Evolutionary conservation across 1,284 basidiomycete genomes (phyloP).

Genomic region (Marasmius sp.): DNA sequence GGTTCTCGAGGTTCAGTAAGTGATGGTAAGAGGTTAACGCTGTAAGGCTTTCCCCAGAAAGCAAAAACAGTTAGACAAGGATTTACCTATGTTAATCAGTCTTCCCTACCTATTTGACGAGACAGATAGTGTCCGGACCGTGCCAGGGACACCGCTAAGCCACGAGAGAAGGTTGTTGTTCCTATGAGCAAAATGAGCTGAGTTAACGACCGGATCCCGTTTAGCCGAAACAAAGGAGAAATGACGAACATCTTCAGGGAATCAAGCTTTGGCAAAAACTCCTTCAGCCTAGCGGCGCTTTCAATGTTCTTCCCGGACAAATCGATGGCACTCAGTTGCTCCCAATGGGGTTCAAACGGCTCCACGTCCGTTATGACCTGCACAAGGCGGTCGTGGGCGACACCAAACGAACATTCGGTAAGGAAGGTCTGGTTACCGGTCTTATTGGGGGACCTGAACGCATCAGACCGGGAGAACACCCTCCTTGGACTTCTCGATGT

Average conservation of each 20-base stretch:
- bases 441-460: constrained; percentile 29
- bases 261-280: constrained; percentile 88
- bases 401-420: constrained; percentile 92
- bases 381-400: constrained; percentile 88
- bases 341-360: constrained; percentile 96
- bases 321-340: constrained; percentile 75
- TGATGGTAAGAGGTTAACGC: constrained; percentile 89
- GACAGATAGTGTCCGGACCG: constrained; percentile 79
- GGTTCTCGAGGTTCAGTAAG: constrained; percentile 80
- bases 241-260: constrained; percentile 72
- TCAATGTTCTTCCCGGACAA: constrained; percentile 81
- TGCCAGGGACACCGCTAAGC: constrained; percentile 82
- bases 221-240: constrained; percentile 8
- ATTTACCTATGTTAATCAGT: neutral
- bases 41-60: constrained; percentile 57
- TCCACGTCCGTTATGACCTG: constrained; percentile 94
- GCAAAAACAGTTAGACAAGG: constrained; percentile 7
- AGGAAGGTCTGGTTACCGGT: constrained; percentile 61
- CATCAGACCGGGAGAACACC: constrained; percentile 47
- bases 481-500: constrained; percentile 36
- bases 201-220: neutral
- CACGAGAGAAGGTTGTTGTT: constrained; percentile 83
- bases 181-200: constrained; percentile 38
- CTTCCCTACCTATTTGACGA: constrained; percentile 67
- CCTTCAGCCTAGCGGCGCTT: constrained; percentile 89